Evolutionary conservation across 2,329 filamentous ascomycete genomes (phyloP), one percentile per base, ranked within the genome.

Genomic region (Fusarium sp.): DNA sequence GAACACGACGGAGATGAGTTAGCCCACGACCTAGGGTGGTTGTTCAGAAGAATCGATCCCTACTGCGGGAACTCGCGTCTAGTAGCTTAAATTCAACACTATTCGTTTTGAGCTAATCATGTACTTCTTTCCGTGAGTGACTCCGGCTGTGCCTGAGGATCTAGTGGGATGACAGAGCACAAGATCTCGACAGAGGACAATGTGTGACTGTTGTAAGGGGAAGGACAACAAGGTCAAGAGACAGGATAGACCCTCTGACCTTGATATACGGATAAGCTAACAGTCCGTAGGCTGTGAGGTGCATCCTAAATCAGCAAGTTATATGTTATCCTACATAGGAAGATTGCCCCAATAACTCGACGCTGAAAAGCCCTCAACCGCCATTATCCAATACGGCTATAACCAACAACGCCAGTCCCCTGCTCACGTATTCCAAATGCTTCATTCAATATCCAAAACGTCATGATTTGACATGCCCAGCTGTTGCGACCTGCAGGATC

Each of bases 401-500:
- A 44, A 36, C 7, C 18, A 14, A 5, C n/a, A 31, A 42, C 18
- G 10, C 40, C 27, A 27, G 18, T 11, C 20, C 6, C 11, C n/a
- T 33, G 6, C 11, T 3, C 18, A 6, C 4, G 8, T 20, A 25
- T 18, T 9, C 16, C n/a, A 4, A 3, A 25, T 27, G 5, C 5
- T 14, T 8, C 7, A 18, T 16, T 4, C 9, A 0, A 42, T 42
- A 27, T 14, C 2, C 13, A 16, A 27, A 40, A 68, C 2, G 20
- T 73, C 54, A 69, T 50, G 64, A 46, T 23, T 68, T 61, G 31
- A 70, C 61, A 59, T 98, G 96, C 0, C 96, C 96, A 50, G 92
- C 92, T 38, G 89, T 96, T 4, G 96, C 94, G 68, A 97, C 90
- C 46, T 84, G 81, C 54, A 97, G 77, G 71, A 98, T 98, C 61